Conservation (phyloP, 306 rosid species). For the Erythrophleum fordii region DNA sequence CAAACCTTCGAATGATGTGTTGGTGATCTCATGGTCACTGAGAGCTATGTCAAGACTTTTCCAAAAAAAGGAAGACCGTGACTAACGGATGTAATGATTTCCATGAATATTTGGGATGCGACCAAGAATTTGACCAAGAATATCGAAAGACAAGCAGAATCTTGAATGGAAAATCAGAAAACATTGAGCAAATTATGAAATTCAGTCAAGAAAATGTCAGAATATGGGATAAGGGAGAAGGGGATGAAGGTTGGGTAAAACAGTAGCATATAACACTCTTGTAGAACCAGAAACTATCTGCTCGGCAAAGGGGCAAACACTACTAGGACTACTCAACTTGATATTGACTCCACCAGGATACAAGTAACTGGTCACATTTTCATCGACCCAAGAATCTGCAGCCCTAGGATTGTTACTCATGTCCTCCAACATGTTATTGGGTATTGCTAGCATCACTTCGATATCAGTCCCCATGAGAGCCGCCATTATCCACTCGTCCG, state of each 20-base stretch:
- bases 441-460: constrained; percentile 89
- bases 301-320: neutral
- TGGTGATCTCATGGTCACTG: neutral
- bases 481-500: constrained; percentile 73
- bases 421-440: constrained; percentile 72
- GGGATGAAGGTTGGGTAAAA: too few species aligned
- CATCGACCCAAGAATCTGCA: constrained; percentile 89
- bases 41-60: too few species aligned
- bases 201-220: neutral
- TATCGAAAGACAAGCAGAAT: neutral
- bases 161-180: neutral
- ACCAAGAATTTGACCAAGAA: constrained; percentile 40
- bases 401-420: constrained; percentile 61
- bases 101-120: neutral
- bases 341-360: constrained; percentile 82
- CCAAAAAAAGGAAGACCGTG: neutral
- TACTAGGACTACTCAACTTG: constrained; percentile 65
- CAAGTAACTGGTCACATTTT: constrained; percentile 75
- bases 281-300: neutral
- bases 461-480: constrained; percentile 77
- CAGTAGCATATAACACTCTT: neutral
- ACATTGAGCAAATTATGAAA: neutral
- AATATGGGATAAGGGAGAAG: neutral
- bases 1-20: too few species aligned
- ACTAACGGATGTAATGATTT: neutral